Conservation (phyloP, 1,284 basidiomycete species). For the Gastroboletus turbinatus region DNA sequence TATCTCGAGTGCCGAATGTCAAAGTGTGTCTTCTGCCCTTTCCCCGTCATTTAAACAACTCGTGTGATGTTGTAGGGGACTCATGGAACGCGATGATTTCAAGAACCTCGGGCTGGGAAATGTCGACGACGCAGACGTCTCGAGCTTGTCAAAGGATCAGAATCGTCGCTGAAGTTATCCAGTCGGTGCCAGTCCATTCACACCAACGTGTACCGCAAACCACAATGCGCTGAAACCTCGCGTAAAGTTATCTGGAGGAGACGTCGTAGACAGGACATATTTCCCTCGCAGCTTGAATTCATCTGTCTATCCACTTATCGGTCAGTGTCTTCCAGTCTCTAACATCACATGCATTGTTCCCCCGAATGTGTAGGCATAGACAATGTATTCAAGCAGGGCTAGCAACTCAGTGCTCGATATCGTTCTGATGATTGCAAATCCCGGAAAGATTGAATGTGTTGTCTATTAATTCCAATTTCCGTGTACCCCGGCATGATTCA, state of each 20-base stretch:
- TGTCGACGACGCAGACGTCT: constrained; percentile 33
- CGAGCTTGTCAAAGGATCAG: constrained; percentile 6
- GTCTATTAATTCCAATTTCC: neutral
- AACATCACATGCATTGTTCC: neutral
- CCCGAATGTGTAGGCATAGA: neutral
- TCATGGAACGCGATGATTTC: constrained; percentile 91
- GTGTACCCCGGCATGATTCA: neutral
- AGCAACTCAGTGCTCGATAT: neutral
- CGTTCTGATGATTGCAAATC: neutral
- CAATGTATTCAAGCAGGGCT: neutral
- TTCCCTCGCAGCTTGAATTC: neutral
- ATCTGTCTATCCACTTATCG: neutral
- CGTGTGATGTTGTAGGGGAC: constrained; percentile 50
- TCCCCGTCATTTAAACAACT: neutral
- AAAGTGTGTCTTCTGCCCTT: constrained; percentile 56
- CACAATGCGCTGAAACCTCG: neutral
- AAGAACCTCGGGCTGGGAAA: constrained; percentile 78
- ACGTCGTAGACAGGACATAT: neutral
- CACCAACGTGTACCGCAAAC: constrained; percentile 1
- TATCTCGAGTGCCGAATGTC: constrained; percentile 95
- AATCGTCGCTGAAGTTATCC: constrained; percentile 9
- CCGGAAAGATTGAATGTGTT: neutral
- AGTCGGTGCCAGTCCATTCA: neutral
- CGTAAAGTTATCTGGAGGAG: neutral
- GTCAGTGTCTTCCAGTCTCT: constrained; percentile 6